Conservation (phyloP, 345 rosid genomes). For the Gossypium turneri region DNA sequence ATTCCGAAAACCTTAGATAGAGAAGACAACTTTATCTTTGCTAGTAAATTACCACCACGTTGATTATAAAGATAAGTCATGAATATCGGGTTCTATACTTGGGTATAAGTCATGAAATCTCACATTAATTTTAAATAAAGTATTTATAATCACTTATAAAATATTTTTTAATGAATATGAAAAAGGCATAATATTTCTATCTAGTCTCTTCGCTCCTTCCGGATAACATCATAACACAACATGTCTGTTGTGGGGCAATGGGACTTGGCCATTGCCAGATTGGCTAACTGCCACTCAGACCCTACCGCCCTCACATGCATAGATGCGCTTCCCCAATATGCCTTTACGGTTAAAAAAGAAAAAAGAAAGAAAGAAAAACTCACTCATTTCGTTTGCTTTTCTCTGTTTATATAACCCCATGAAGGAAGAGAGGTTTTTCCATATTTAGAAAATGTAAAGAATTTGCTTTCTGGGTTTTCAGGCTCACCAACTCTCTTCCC, state of each 20-base stretch:
- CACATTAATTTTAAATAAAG: too few species aligned
- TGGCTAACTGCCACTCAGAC: neutral
- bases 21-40: too few species aligned
- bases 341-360: neutral
- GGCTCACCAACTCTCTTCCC: neutral
- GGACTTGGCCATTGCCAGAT: conserved; percentile 3
- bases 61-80: too few species aligned
- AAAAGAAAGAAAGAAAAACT: neutral
- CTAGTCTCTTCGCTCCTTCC: neutral
- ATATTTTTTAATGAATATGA: too few species aligned
- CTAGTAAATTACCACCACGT: too few species aligned
- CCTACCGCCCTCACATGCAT: conserved; percentile 6
- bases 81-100: too few species aligned
- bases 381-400: neutral
- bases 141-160: too few species aligned
- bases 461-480: neutral
- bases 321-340: neutral
- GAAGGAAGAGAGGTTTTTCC: neutral
- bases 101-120: too few species aligned
- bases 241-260: neutral
- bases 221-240: conserved; percentile 12
- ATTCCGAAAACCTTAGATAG: too few species aligned
- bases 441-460: neutral
- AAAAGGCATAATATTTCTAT: too few species aligned
- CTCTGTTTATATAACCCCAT: conserved; percentile 3